Evolutionary conservation across 768 basidiomycete genomes (phyloP), one percentile per base, ranked within the genome.

Genomic region (Russula sp.): DNA sequence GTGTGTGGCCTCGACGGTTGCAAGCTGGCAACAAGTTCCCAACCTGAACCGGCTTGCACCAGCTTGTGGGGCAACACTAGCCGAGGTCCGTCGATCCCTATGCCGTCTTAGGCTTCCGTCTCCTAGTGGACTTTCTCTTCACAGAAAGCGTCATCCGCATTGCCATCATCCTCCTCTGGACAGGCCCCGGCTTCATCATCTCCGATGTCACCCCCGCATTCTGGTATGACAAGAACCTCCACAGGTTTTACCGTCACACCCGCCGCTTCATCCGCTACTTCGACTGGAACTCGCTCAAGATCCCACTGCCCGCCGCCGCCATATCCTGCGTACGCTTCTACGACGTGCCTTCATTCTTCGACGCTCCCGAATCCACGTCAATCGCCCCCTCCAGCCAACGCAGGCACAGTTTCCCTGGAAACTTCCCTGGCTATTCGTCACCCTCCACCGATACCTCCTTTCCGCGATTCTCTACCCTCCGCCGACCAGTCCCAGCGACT

Each of bases 41-140:
- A n/a, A n/a, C n/a, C n/a, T n/a, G n/a, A n/a, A n/a, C n/a, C n/a
- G n/a, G n/a, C n/a, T n/a, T n/a, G n/a, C n/a, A n/a, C n/a, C n/a
- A n/a, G n/a, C n/a, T n/a, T n/a, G n/a, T n/a, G n/a, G n/a, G n/a
- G n/a, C n/a, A n/a, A n/a, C n/a, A n/a, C n/a, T n/a, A n/a, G 73
- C 86, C 87, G 37, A 69, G 70, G 35, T 88, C 88, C 0, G 76
- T 78, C 60, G 88, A 90, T 72, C 88, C 87, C 89, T n/a, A n/a
- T n/a, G n/a, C n/a, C 58, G 86, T 81, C 14, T 82, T 84, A 63
- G 84, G 75, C 40, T 81, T 89, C 55, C 78, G 89, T n/a, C 78
- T 90, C 59, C 84, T 88, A 69, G 75, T 88, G 62, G 89, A 91
- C 74, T 82, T 87, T 59, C 73, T 87, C 49, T 76, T 86, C 71